A percentile compares a stretch with the other conserved stretches of the same genome.
These are phyloP conservation scores for Penicillium parvum DNA, from an alignment of 495 filamentous ascomycete genomes.

Conservation along the genomic window DNA sequence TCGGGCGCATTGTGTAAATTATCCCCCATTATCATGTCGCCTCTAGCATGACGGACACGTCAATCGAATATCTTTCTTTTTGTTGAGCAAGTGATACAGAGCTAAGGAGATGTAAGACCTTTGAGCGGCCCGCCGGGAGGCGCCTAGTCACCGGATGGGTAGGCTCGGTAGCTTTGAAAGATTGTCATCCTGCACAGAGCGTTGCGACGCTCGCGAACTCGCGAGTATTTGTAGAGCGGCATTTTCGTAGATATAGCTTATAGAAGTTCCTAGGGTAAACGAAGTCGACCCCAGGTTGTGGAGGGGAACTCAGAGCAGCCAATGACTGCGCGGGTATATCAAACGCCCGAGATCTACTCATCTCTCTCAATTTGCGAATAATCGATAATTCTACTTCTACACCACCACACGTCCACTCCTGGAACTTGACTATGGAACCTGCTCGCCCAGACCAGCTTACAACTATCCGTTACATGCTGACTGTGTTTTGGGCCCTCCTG, in stretches of 20 bases:
- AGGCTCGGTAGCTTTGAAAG: background rate
- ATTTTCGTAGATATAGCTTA: background rate
- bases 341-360: too few relatives aligned
- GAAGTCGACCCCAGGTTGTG: background rate
- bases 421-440: too few relatives aligned
- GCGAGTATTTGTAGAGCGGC: too few relatives aligned
- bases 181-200: background rate
- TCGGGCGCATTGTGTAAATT: slow-evolving; percentile 40
- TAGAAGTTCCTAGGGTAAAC: background rate
- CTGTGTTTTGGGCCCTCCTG: too few relatives aligned
- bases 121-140: background rate
- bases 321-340: slow-evolving; percentile 19
- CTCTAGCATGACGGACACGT: slow-evolving; percentile 34
- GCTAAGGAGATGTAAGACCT: background rate
- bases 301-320: slow-evolving; percentile 9
- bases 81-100: slow-evolving; percentile 7
- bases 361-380: too few relatives aligned
- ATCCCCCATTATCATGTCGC: slow-evolving; percentile 36
- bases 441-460: too few relatives aligned
- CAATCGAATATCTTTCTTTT: slow-evolving; percentile 20
- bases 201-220: too few relatives aligned
- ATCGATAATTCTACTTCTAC: too few relatives aligned
- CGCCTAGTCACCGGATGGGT: background rate
- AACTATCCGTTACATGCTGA: too few relatives aligned
- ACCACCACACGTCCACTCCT: too few relatives aligned